Base-by-base conservation (phyloP, 306 rosid species). In the Malus sieversii region DNA sequence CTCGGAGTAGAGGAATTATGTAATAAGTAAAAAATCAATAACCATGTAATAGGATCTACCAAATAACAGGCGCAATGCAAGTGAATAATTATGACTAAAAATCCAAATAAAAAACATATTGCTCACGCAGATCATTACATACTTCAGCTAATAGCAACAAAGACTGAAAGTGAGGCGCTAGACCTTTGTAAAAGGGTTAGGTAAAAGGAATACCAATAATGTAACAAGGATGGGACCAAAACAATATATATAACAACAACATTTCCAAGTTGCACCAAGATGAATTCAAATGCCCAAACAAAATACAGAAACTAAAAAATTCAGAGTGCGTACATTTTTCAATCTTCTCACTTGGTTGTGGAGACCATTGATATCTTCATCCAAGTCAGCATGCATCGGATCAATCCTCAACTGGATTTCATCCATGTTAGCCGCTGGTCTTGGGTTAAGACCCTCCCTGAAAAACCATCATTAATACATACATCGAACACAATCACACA, bases 371-470 rank as follows among this genome's bases (percentile, higher is more conserved):
- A 94, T 94, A 87, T 90, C 92, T 23, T 90, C 88, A 35, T 91
- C 98, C 67, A 91, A 68, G 64, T 94, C 91, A 23, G 78, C 86
- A 14, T 86, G 84, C 80, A 87, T 83, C 25, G 97, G 97, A 86
- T 93, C 98, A 65, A 93, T 93, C 67, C 84, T 85, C 81, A 93
- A 83, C 81, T 93, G 98, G 66, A 93, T 93, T 87, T 93, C 98
- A 76, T 91, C 91, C 46, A 93, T 86, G 69, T 85, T 48, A 61
- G 86, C 80, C n/a, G 38, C 82, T 30, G 92, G 40, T 86, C 98
- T 90, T 19, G 98, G 90, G 88, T 84, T 88, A 66, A 92, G 96
- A 68, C 96, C 98, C 62, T 87, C 90, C 82, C 98, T 92, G 87
- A 75, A 83, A 3, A 79, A 58, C 48, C 78, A 68, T 65, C 40